These are phyloP conservation scores for Scenedesmus sp. DNA, from an alignment of 163 green algal genomes.

Conservation along the genomic window DNA sequence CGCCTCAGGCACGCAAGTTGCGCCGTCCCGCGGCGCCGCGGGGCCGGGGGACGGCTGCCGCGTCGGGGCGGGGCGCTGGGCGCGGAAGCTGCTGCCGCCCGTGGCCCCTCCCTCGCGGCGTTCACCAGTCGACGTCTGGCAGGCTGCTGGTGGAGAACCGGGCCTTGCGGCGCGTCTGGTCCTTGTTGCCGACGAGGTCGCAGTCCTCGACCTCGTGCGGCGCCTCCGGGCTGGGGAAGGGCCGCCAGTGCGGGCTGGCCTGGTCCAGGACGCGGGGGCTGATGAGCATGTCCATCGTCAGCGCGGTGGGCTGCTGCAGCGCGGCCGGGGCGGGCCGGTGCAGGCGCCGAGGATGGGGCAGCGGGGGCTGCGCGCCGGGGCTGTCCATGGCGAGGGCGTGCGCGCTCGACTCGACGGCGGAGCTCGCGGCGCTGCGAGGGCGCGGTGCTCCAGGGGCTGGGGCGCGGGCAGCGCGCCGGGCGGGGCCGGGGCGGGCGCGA, in stretches of 20 bases:
- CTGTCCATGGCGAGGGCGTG: too few species aligned
- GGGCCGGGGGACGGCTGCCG: neutral
- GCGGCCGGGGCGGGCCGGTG: too few species aligned
- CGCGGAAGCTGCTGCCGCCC: neutral
- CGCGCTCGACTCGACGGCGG: too few species aligned
- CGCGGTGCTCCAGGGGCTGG: too few species aligned
- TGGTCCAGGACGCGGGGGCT: conserved; percentile 9
- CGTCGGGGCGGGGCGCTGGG: neutral
- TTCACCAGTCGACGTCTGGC: conserved; percentile 41
- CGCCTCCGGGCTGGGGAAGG: neutral
- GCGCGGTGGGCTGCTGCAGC: too few species aligned
- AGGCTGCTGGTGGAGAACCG: conserved; percentile 29
- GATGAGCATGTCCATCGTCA: neutral
- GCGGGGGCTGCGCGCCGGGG: too few species aligned
- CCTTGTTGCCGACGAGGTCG: neutral
- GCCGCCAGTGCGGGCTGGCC: conserved; percentile 13
- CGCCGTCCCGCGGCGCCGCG: neutral
- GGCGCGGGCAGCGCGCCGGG: too few species aligned
- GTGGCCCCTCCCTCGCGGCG: too few species aligned
- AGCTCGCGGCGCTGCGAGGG: too few species aligned
- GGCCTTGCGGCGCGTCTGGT: conserved; percentile 38
- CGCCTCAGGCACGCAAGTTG: too few species aligned
- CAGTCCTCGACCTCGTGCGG: neutral
- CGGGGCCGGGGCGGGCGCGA: too few species aligned
- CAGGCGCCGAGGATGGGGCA: too few species aligned